Evolutionary conservation across 331 rosid species (phyloP).

Genomic region (Acacia concinna): DNA sequence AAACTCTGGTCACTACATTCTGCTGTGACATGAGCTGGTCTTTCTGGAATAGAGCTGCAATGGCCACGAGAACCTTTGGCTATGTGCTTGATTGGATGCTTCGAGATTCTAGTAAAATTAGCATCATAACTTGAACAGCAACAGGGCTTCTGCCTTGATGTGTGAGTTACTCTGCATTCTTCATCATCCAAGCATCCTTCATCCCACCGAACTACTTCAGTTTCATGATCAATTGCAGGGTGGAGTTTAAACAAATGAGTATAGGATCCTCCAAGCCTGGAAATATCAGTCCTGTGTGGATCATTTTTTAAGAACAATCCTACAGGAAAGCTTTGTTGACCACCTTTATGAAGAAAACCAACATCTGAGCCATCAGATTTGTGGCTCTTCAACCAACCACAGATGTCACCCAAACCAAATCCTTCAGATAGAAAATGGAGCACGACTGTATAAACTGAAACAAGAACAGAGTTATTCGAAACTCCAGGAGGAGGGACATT

Average conservation of each 20-base stretch:
- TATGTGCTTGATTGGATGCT: conserved; percentile 63
- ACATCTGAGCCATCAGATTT: conserved; percentile 53
- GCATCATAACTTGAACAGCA: conserved; percentile 83
- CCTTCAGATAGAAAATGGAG: conserved; percentile 97
- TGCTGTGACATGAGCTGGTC: conserved; percentile 76
- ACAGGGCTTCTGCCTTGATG: conserved; percentile 79
- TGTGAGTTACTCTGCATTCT: conserved; percentile 80
- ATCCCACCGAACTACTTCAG: conserved; percentile 78
- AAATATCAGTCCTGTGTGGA: conserved; percentile 66
- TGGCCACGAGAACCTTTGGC: conserved; percentile 73
- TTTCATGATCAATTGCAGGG: conserved; percentile 58
- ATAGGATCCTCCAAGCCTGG: conserved; percentile 95
- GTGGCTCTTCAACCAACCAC: conserved; percentile 79
- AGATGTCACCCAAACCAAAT: conserved; percentile 69
- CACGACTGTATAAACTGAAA: conserved; percentile 83
- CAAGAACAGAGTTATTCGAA: conserved; percentile 85
- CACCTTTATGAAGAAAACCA: conserved; percentile 98
- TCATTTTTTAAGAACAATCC: conserved; percentile 69
- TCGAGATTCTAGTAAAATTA: conserved; percentile 64
- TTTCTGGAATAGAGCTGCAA: conserved; percentile 72
- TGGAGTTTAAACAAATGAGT: conserved; percentile 69
- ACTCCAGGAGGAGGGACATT: conserved; percentile 83
- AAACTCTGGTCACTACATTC: conserved; percentile 85
- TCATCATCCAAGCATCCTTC: conserved; percentile 95
- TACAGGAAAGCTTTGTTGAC: conserved; percentile 79